These are phyloP conservation scores for Phytophthora cryptogea DNA, from an alignment of 352 stramenopile genomes.

Conservation along the genomic window DNA sequence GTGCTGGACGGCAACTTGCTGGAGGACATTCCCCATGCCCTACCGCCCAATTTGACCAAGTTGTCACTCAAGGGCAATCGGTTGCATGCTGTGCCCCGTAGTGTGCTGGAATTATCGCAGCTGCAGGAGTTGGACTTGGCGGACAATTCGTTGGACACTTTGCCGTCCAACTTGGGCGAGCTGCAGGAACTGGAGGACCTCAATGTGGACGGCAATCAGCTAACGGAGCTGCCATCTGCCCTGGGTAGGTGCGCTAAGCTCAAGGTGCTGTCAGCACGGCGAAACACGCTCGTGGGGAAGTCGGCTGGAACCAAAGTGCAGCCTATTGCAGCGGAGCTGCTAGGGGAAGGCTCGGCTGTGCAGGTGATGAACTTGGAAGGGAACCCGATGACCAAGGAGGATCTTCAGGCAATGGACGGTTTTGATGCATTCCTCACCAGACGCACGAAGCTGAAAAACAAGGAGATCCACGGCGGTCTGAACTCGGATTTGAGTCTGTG, in stretches of 20 bases:
- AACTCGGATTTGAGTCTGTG: conserved; percentile 83
- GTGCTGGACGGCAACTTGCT: conserved; percentile 79
- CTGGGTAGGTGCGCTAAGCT: conserved; percentile 71
- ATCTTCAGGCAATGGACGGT: conserved; percentile 79
- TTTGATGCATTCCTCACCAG: conserved; percentile 74
- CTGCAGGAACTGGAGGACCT: conserved; percentile 69
- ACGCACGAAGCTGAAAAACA: conserved; percentile 86
- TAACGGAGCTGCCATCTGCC: conserved; percentile 47
- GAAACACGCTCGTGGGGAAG: conserved; percentile 49
- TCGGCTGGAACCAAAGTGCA: conserved; percentile 30
- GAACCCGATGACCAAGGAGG: conserved; percentile 79
- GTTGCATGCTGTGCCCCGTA: conserved; percentile 46
- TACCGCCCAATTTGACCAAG: conserved; percentile 79
- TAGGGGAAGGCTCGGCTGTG: conserved; percentile 55
- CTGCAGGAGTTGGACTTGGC: conserved; percentile 77
- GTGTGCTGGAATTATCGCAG: conserved; percentile 48
- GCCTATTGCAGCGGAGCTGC: conserved; percentile 58
- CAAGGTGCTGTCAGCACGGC: conserved; percentile 68
- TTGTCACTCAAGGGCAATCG: conserved; percentile 74
- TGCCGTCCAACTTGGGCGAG: conserved; percentile 51
- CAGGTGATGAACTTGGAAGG: conserved; percentile 86
- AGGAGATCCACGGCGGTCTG: conserved; percentile 83
- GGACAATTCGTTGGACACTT: conserved; percentile 51
- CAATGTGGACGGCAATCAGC: conserved; percentile 63
- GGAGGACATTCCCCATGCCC: conserved; percentile 45